Evolutionary conservation across 1,284 basidiomycete species (phyloP).

Genomic region (Vanrija sp.): DNA sequence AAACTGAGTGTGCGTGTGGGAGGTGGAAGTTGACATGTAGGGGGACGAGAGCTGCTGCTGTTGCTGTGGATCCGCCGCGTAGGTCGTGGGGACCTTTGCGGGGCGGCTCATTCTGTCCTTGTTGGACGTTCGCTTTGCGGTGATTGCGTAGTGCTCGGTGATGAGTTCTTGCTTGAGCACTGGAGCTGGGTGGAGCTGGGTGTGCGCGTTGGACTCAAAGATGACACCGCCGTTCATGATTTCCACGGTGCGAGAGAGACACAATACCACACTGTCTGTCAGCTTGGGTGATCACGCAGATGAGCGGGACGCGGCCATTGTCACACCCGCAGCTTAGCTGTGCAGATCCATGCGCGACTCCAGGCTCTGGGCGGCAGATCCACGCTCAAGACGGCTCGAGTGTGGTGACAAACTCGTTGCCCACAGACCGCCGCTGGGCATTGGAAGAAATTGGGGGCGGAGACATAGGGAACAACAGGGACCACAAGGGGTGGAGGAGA

Average conservation of each 20-base stretch:
- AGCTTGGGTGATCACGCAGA: background rate
- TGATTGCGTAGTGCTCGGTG: constrained; percentile 24
- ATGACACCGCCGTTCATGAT: constrained; percentile 23
- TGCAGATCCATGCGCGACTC: background rate
- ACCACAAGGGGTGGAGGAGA: no score
- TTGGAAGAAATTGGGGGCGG: no score
- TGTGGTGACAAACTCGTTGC: no score
- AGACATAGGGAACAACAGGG: no score
- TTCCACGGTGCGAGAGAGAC: background rate
- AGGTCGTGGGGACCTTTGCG: constrained; percentile 7
- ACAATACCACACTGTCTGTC: background rate
- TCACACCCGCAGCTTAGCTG: no score
- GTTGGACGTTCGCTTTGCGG: constrained; percentile 14
- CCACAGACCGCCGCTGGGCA: no score
- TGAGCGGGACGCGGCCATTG: background rate
- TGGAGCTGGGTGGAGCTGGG: constrained; percentile 13
- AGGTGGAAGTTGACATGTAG: background rate
- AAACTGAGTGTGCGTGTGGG: background rate
- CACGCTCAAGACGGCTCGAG: no score
- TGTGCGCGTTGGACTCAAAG: constrained; percentile 14
- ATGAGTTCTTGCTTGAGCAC: constrained; percentile 22
- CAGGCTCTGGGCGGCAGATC: no score
- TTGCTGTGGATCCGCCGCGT: background rate
- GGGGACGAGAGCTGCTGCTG: background rate
- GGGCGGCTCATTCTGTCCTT: constrained; percentile 21